These are phyloP conservation scores for Vigna angularis DNA, from an alignment of 306 rosid genomes.

Conservation along the genomic window DNA sequence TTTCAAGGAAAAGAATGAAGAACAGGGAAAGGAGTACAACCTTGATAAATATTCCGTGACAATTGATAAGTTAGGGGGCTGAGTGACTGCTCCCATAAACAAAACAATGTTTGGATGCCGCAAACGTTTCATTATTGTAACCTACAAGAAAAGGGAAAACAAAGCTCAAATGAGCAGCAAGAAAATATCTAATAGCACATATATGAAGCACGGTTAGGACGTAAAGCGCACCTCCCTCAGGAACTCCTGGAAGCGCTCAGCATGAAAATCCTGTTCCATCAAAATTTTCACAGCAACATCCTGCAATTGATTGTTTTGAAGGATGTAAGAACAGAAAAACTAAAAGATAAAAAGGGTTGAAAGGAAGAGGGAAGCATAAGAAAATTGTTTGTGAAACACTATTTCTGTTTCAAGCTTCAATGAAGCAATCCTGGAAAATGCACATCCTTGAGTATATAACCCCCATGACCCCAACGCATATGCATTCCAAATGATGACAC, in stretches of 20 bases:
- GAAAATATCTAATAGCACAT: conserved; percentile 15
- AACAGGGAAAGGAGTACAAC: conserved; percentile 51
- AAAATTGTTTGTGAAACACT: background rate
- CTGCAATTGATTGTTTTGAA: conserved; percentile 52
- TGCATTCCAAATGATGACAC: conserved; percentile 34
- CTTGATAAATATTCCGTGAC: conserved; percentile 98
- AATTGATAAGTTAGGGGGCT: conserved; percentile 94
- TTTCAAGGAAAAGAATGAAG: conserved; percentile 6
- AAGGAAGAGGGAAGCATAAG: conserved; percentile 10
- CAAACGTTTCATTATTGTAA: conserved; percentile 91
- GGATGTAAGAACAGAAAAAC: conserved; percentile 8
- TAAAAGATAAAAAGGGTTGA: conserved; percentile 3
- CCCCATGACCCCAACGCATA: conserved; percentile 10
- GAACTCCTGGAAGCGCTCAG: conserved; percentile 88
- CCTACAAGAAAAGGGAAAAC: conserved; percentile 58
- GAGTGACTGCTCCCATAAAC: conserved; percentile 98
- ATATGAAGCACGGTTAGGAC: conserved; percentile 30
- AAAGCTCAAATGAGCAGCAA: conserved; percentile 44
- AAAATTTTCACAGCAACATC: conserved; percentile 99
- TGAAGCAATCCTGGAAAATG: conserved; percentile 30
- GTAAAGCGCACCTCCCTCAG: conserved; percentile 79
- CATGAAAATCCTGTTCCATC: conserved; percentile 96
- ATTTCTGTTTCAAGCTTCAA: conserved; percentile 23
- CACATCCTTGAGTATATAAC: conserved; percentile 1
- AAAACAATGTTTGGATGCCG: conserved; percentile 98